Conservation (phyloP, 140 eudicot species). For the Artemisia princeps region DNA sequence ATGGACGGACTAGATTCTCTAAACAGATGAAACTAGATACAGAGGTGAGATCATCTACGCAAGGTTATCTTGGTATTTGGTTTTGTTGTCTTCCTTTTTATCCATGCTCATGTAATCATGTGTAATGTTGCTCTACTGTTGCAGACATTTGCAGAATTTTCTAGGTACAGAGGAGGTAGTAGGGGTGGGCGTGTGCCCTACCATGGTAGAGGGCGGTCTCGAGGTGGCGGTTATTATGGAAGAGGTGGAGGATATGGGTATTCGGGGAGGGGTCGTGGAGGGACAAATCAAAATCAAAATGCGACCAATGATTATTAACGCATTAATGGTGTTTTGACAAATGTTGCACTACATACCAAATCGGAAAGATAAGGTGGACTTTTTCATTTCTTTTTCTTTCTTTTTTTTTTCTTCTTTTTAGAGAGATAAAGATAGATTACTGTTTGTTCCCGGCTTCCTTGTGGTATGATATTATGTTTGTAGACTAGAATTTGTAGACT, state of each 20-base stretch:
- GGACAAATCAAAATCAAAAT: constrained; percentile 25
- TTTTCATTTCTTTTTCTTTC: not conserved
- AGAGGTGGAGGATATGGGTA: constrained; percentile 34
- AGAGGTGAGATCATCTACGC: constrained; percentile 42
- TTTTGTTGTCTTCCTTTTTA: not conserved
- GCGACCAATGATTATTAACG: constrained; percentile 20
- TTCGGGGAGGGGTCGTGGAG: constrained; percentile 33
- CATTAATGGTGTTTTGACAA: constrained; percentile 12
- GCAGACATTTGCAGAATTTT: constrained; percentile 87
- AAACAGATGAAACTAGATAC: no score
- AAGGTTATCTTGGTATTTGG: not conserved
- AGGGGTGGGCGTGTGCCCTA: constrained; percentile 51
- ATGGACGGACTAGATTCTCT: constrained; percentile 37
- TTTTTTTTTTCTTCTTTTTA: not conserved
- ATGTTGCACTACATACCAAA: constrained; percentile 24
- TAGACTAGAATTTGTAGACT: not conserved
- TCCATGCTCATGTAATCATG: constrained; percentile 3
- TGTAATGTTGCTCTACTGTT: constrained; percentile 4
- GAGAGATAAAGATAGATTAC: constrained; percentile 15
- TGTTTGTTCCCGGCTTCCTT: constrained; percentile 14
- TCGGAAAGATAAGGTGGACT: constrained; percentile 20
- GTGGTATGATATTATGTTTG: constrained; percentile 2
- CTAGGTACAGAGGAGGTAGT: constrained; percentile 74
- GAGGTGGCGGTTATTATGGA: constrained; percentile 39
- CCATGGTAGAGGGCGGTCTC: constrained; percentile 26